Evolutionary conservation across 2,329 filamentous ascomycete genomes (phyloP), one percentile per base, ranked within the genome.

Genomic region (Alternaria infectoria): DNA sequence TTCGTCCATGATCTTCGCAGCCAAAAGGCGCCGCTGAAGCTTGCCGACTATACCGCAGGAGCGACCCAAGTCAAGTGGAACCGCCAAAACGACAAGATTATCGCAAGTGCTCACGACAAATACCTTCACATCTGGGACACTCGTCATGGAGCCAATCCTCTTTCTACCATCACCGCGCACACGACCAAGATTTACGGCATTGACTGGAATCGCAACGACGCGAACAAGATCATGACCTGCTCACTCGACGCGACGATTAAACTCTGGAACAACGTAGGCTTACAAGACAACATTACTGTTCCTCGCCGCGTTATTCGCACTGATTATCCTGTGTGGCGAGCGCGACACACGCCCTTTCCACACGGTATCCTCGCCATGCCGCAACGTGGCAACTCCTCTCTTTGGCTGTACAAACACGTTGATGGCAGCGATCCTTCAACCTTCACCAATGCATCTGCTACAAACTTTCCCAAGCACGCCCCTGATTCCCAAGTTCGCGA

Each of bases 61-160:
- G 94, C 93, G 11, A 97, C 94, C 1, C 95, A 97, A 77, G 94
- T 97, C 67, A 97, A 97, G 80, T 97, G 93, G 86, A 97, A 94
- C 76, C 88, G 94, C 25, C 92, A 95, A 76, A 89, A 97, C 73
- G 86, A 91, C n/a, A 89, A 96, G 75, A 89, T 97, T 26, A 84
- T 97, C 51, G 95, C 95, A 19, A 97, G 94, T 28, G 93, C 94
- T 11, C 95, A 97, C 81, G 93, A 97, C 79, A 89, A 90, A 52
- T 93, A 89, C 82, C 84, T 97, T 46, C 91, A 93, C 64, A 93
- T 97, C 55, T 97, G 94, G 94, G 94, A 97, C 79, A 90, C 92
- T 74, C 87, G 94, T 52, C 92, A 91, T 74, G 89, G 93, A 1
- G 90, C 91, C 4, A 86, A 89, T 62, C 93, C 94, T 6, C 81